These are phyloP conservation scores for Aspergillus sp. DNA, from an alignment of 2,329 filamentous ascomycete species.

Conservation along the genomic window DNA sequence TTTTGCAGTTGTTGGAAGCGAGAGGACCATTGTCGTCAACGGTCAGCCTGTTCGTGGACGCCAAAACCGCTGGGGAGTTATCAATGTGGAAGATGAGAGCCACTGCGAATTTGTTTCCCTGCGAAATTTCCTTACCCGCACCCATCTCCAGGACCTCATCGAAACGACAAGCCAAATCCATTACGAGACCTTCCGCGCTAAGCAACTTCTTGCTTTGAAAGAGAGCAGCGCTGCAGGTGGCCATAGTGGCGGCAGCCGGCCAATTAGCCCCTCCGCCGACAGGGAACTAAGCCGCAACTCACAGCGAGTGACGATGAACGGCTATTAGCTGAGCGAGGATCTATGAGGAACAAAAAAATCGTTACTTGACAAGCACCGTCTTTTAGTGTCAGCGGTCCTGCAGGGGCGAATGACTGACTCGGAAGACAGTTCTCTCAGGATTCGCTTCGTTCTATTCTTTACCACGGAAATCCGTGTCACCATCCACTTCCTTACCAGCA, in stretches of 20 bases:
- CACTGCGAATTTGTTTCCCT: constrained; percentile 99
- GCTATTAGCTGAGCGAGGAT: constrained; percentile 65
- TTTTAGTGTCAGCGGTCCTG: constrained; percentile 18
- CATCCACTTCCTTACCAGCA: constrained; percentile 31
- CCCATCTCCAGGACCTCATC: constrained; percentile 96
- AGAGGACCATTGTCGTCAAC: constrained; percentile 96
- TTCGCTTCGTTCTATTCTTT: constrained; percentile 13
- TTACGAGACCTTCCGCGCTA: constrained; percentile 99
- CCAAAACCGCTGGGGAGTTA: constrained; percentile 98
- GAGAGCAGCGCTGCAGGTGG: constrained; percentile 86
- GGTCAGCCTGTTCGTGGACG: constrained; percentile 96
- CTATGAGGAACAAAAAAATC: constrained; percentile 15
- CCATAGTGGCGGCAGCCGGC: constrained; percentile 70
- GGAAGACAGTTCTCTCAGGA: constrained; percentile 17
- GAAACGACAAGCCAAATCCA: constrained; percentile 99
- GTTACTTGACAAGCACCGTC: constrained; percentile 21
- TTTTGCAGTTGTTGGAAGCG: constrained; percentile 95
- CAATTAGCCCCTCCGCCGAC: constrained; percentile 93
- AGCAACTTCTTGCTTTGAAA: constrained; percentile 96
- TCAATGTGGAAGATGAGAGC: constrained; percentile 99
- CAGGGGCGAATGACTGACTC: constrained; percentile 15
- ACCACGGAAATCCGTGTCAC: constrained; percentile 20
- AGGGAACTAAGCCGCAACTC: constrained; percentile 95
- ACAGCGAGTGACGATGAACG: constrained; percentile 98
- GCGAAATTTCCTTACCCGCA: constrained; percentile 96